Conservation (phyloP, 2,329 filamentous ascomycete species). For the Sporothrix humicola region DNA sequence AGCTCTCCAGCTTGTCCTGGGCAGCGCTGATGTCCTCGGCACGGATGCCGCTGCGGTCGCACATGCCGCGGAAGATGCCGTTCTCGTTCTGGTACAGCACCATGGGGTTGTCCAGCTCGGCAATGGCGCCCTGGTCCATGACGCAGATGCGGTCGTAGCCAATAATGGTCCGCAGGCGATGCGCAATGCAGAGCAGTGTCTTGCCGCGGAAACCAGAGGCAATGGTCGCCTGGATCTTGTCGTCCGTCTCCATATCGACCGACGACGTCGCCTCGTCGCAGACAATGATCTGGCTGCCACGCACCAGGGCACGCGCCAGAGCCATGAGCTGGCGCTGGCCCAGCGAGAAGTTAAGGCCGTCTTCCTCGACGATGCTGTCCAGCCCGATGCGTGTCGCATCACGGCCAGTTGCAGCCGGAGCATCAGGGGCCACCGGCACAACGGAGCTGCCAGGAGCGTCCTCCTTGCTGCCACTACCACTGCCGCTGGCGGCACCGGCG, state of each 20-base stretch:
- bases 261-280: slow-evolving; percentile 95
- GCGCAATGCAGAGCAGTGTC: slow-evolving; percentile 90
- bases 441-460: neutral
- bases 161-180: slow-evolving; percentile 89
- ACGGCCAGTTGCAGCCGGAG: slow-evolving; percentile 8
- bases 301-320: slow-evolving; percentile 85
- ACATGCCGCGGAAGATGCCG: slow-evolving; percentile 87
- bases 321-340: slow-evolving; percentile 97
- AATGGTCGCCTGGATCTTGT: slow-evolving; percentile 92
- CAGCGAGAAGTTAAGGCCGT: slow-evolving; percentile 93
- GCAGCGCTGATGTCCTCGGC: slow-evolving; percentile 59
- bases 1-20: slow-evolving; percentile 37
- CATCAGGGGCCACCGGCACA: neutral
- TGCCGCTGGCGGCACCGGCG: neutral
- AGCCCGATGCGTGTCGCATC: slow-evolving; percentile 70
- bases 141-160: slow-evolving; percentile 95
- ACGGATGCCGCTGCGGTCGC: slow-evolving; percentile 80
- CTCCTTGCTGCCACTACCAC: neutral
- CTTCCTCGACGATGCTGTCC: slow-evolving; percentile 86
- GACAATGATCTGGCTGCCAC: slow-evolving; percentile 87
- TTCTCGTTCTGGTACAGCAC: slow-evolving; percentile 71
- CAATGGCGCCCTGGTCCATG: slow-evolving; percentile 88
- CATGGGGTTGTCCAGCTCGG: slow-evolving; percentile 80
- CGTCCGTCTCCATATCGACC: slow-evolving; percentile 95
- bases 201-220: slow-evolving; percentile 81